Evolutionary conservation across 176 grass and related monocot genomes (phyloP).

Genomic region (Oryza glaberrima): DNA sequence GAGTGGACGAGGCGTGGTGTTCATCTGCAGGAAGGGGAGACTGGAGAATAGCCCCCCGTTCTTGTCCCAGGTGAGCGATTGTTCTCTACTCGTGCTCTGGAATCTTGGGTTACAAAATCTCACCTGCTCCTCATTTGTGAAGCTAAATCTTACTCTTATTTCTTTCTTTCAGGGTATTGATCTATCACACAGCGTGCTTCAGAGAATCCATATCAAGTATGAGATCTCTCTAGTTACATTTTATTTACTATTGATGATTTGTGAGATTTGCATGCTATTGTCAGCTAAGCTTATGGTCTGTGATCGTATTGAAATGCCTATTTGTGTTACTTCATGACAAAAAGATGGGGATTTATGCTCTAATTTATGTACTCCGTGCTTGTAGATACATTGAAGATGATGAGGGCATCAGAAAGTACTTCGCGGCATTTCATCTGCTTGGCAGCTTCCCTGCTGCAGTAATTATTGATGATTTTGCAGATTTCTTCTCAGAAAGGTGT

Average conservation of each 20-base stretch:
- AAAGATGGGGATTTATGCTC: not conserved
- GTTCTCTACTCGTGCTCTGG: not conserved
- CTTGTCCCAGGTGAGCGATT: constrained; percentile 64
- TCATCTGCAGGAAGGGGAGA: constrained; percentile 81
- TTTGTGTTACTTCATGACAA: not conserved
- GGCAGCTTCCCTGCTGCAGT: constrained; percentile 69
- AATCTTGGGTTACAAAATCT: not conserved
- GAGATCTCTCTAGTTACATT: constrained; percentile 1
- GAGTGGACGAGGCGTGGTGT: constrained; percentile 68
- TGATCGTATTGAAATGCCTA: not conserved
- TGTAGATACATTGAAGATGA: constrained; percentile 78
- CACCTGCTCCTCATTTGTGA: constrained; percentile 34
- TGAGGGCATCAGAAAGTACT: constrained; percentile 77
- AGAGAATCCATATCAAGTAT: constrained; percentile 86
- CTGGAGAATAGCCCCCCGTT: constrained; percentile 82
- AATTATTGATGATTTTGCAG: constrained; percentile 91
- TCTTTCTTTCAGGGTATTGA: constrained; percentile 64
- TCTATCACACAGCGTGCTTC: constrained; percentile 60
- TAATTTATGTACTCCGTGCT: constrained; percentile 23
- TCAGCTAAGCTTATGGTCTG: not conserved
- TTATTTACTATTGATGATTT: not conserved
- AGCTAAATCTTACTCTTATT: constrained; percentile 6
- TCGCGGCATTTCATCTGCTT: constrained; percentile 87
- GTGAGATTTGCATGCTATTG: not conserved
- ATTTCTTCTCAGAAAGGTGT: constrained; percentile 73